A percentile compares a stretch with the other conserved stretches of the same genome.
These are phyloP conservation scores for Plenodomus lindquistii DNA, from an alignment of 2,329 filamentous ascomycete species.

Conservation along the genomic window DNA sequence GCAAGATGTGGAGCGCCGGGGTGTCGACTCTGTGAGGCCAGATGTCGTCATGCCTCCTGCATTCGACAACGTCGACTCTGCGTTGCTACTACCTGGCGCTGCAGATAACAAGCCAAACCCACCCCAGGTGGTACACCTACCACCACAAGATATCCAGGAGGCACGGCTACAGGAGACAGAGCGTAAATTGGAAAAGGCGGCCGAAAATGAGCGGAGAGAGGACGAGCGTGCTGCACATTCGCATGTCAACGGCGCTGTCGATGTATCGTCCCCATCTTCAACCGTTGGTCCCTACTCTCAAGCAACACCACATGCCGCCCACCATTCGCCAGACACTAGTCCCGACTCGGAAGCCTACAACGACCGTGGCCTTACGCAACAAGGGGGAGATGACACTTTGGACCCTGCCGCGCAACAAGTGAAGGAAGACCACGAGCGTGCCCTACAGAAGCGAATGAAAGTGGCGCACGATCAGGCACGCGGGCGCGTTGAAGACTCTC, in stretches of 20 bases:
- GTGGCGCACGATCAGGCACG: constrained; percentile 45
- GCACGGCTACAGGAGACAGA: constrained; percentile 49
- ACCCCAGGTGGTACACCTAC: constrained; percentile 51
- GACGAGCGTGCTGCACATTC: constrained; percentile 38
- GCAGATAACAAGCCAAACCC: constrained; percentile 19
- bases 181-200: constrained; percentile 42
- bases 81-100: background rate
- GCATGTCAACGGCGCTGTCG: constrained; percentile 21
- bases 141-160: constrained; percentile 56
- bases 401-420: constrained; percentile 45
- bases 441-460: constrained; percentile 55
- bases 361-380: constrained; percentile 33
- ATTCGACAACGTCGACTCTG: constrained; percentile 32
- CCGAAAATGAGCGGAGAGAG: constrained; percentile 45
- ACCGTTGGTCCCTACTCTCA: constrained; percentile 71
- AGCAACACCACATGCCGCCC: constrained; percentile 70
- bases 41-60: constrained; percentile 32
- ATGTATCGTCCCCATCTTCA: constrained; percentile 61
- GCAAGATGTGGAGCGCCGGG: constrained; percentile 11
- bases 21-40: constrained; percentile 25
- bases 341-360: constrained; percentile 64
- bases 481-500: constrained; percentile 49
- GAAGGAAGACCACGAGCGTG: constrained; percentile 59
- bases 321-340: constrained; percentile 73
- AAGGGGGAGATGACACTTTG: constrained; percentile 36